Conservation (phyloP, 2,329 filamentous ascomycete genomes). For the Talaromyces rugulosus region DNA sequence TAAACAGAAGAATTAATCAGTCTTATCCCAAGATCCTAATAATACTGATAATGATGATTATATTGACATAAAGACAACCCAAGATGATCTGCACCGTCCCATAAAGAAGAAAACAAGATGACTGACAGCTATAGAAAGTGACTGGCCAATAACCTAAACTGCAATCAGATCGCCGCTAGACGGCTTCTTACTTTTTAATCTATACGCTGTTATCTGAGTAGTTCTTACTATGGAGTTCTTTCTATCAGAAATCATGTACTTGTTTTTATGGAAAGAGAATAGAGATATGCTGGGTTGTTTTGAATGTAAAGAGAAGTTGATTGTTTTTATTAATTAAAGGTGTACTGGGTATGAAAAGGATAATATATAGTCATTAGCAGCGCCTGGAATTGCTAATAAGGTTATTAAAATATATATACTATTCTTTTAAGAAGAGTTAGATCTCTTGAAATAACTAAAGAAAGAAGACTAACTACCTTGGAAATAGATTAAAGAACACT, state of each 20-base stretch:
- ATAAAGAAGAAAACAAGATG: neutral
- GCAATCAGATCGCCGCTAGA: neutral
- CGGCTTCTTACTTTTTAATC: neutral
- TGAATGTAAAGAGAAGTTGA: neutral
- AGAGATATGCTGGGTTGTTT: neutral
- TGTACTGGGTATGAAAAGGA: neutral
- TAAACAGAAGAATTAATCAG: neutral
- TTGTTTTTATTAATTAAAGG: neutral
- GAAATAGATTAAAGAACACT: neutral
- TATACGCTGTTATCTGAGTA: neutral
- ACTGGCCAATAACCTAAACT: neutral
- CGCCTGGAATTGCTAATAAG: neutral
- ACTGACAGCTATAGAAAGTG: neutral
- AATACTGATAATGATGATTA: neutral
- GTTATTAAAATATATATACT: neutral
- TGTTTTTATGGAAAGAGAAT: neutral
- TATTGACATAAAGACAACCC: neutral
- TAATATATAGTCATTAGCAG: neutral
- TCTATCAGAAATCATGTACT: neutral
- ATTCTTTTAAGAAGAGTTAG: neutral
- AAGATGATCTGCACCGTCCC: neutral
- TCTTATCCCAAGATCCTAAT: neutral
- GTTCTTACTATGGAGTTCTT: neutral
- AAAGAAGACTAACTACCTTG: neutral
- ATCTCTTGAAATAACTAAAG: neutral